These are phyloP conservation scores for Trichosporon sp. DNA, from an alignment of 1,284 basidiomycete species.

Conservation along the genomic window DNA sequence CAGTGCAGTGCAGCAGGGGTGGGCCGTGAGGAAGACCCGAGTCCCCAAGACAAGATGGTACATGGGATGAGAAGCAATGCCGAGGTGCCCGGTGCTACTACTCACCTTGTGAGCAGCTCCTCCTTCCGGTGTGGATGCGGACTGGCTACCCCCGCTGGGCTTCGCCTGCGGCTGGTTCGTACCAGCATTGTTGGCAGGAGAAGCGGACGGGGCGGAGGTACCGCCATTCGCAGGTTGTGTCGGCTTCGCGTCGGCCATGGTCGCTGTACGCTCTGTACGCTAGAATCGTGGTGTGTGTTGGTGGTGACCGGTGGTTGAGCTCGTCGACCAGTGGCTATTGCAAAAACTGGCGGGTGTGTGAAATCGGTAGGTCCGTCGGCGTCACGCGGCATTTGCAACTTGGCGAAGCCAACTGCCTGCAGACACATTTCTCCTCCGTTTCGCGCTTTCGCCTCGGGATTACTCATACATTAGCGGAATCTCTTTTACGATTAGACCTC, in stretches of 20 bases:
- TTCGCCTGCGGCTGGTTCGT: not conserved
- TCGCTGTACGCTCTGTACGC: not conserved
- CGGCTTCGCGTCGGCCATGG: constrained; percentile 16
- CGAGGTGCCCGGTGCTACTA: not conserved
- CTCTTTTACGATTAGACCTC: not conserved
- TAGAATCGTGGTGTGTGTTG: not conserved
- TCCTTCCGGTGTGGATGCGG: constrained; percentile 12
- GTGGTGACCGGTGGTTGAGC: constrained; percentile 13
- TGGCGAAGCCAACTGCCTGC: not conserved
- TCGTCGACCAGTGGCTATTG: not conserved
- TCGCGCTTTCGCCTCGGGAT: not conserved
- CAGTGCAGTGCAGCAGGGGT: not conserved
- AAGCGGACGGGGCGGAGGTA: constrained; percentile 9
- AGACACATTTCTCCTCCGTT: not conserved
- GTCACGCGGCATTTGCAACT: constrained; percentile 13
- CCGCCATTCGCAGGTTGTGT: constrained; percentile 6
- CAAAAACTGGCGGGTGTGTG: constrained; percentile 5
- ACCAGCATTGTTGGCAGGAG: not conserved
- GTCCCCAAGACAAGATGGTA: not conserved
- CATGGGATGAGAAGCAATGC: not conserved
- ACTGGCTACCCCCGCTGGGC: not conserved
- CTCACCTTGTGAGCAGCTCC: constrained; percentile 14
- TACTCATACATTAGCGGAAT: not conserved
- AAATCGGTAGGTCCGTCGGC: constrained; percentile 5
- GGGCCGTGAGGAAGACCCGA: not conserved